phyloP scores from a whole-genome alignment of 2,329 filamentous ascomycete genomes.

The Bipolaris bicolor region DNA sequence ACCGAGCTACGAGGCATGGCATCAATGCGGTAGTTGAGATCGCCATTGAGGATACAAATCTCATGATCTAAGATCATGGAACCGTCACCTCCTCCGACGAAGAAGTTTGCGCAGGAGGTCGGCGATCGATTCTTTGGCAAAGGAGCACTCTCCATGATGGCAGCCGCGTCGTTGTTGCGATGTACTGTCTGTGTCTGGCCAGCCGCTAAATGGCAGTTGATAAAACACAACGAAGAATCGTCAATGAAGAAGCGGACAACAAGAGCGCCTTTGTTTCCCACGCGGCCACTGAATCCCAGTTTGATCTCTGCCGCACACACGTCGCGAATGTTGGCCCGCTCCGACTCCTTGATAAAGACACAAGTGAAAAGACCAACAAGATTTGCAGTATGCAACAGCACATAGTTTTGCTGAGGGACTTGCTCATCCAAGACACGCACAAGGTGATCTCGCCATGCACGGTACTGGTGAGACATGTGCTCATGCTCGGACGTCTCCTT shows the following conservation, averaged over 20 bases:
- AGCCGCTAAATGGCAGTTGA: conserved; percentile 96
- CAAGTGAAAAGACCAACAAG: conserved; percentile 96
- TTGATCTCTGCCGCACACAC: conserved; percentile 85
- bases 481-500: conserved; percentile 86
- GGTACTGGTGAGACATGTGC: conserved; percentile 95
- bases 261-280: conserved; percentile 96
- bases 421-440: conserved; percentile 81
- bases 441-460: conserved; percentile 93
- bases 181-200: conserved; percentile 89
- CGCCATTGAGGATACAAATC: conserved; percentile 94
- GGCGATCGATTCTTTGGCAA: conserved; percentile 76
- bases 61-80: conserved; percentile 96
- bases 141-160: conserved; percentile 80
- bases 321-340: conserved; percentile 77
- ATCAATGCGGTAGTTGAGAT: conserved; percentile 98
- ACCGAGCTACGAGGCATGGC: conserved; percentile 95
- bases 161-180: conserved; percentile 89
- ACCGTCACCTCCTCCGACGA: conserved; percentile 90
- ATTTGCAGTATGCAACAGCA: conserved; percentile 84
- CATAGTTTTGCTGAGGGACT: conserved; percentile 79
- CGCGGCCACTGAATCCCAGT: conserved; percentile 90
- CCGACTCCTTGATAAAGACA: conserved; percentile 84
- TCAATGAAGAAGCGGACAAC: conserved; percentile 91
- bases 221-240: conserved; percentile 91
- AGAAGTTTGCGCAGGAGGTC: conserved; percentile 73